These are phyloP conservation scores for Ajuga reptans DNA, from an alignment of 305 asterid genomes.

Conservation along the genomic window DNA sequence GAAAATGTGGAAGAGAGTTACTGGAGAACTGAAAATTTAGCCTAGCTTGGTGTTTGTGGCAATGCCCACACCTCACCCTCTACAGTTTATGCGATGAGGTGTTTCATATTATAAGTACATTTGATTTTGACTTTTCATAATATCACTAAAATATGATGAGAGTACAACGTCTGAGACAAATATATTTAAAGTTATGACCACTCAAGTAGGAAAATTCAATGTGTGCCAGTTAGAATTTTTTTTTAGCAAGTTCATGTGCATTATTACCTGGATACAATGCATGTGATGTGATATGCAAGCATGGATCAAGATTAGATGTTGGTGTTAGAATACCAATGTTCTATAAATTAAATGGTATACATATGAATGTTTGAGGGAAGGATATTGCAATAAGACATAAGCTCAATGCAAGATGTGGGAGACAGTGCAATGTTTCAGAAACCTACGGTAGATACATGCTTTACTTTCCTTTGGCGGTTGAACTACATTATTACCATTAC, in stretches of 20 bases:
- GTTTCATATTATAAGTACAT: too few species aligned
- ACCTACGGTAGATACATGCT: background rate
- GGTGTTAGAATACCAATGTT: background rate
- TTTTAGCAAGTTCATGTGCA: too few species aligned
- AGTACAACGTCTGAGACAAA: background rate
- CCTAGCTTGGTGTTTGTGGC: too few species aligned
- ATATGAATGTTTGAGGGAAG: background rate
- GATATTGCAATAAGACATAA: background rate
- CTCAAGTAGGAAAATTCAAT: background rate
- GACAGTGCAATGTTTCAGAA: background rate
- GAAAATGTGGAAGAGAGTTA: background rate
- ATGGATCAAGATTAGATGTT: background rate
- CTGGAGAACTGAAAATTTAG: too few species aligned
- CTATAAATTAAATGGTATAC: background rate
- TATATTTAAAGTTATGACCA: too few species aligned
- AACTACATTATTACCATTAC: background rate
- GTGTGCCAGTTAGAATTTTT: too few species aligned
- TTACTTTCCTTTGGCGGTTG: background rate
- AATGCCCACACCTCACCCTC: too few species aligned
- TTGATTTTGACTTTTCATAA: too few species aligned
- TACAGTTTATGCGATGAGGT: too few species aligned
- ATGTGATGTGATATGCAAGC: background rate
- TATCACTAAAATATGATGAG: background rate
- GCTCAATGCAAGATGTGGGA: background rate
- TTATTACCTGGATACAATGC: too few species aligned